phyloP scores from a whole-genome alignment of 2,329 filamentous ascomycete genomes.

The Orbilia oligospora region DNA sequence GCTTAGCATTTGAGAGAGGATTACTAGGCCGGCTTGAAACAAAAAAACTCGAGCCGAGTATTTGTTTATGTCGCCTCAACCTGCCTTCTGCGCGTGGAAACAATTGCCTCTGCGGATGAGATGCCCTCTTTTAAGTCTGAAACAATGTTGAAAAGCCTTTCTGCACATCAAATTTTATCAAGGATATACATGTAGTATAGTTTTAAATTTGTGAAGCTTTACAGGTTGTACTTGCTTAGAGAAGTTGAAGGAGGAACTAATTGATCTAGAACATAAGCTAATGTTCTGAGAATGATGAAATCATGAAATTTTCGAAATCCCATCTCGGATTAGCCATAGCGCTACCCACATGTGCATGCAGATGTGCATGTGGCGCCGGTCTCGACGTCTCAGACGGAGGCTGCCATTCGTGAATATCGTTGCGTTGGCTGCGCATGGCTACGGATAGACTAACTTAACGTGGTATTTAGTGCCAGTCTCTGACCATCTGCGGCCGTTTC shows the following conservation, averaged over 20 bases:
- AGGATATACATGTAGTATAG: no score
- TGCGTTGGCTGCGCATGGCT: conserved; percentile 13
- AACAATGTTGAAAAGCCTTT: conserved; percentile 1
- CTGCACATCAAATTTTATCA: not conserved
- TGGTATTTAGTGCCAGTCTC: conserved; percentile 39
- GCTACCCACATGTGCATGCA: not conserved
- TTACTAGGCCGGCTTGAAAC: not conserved
- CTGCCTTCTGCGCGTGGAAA: conserved; percentile 10
- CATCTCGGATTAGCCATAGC: not conserved
- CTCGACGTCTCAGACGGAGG: conserved; percentile 5
- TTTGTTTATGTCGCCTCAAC: conserved; percentile 16
- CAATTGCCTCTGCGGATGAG: not conserved
- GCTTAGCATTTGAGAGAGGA: not conserved
- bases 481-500: conserved; percentile 47
- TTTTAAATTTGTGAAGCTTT: not conserved
- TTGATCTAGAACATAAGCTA: not conserved
- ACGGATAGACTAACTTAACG: conserved; percentile 23
- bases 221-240: conserved; percentile 6
- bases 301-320: not conserved
- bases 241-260: not conserved
- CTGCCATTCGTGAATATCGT: not conserved
- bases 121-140: conserved; percentile 13
- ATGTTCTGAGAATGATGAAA: not conserved
- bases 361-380: conserved; percentile 1
- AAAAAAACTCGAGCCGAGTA: not conserved